A percentile compares a stretch with the other conserved stretches of the same genome.
phyloP scores from a whole-genome alignment of 352 stramenopile species.

The Phytophthora tentaculata region DNA sequence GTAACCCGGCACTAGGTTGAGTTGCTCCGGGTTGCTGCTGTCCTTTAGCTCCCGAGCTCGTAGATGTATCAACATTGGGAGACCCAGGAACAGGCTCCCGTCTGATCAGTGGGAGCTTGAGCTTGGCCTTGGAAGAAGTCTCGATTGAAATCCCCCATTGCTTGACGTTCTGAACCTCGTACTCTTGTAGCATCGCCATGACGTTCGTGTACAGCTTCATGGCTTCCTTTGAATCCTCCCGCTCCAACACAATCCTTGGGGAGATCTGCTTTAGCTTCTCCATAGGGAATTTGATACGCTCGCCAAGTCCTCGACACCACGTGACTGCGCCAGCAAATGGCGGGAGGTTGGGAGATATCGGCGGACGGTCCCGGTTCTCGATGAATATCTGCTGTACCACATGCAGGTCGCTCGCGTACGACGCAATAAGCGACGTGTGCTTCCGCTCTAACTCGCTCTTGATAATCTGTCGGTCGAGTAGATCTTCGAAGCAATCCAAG shows the following conservation, averaged over 20 bases:
- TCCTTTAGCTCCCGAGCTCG: slow-evolving; percentile 5
- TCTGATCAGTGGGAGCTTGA: slow-evolving; percentile 88
- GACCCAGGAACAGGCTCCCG: slow-evolving; percentile 43
- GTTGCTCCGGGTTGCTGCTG: slow-evolving; percentile 19
- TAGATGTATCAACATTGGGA: slow-evolving; percentile 11
- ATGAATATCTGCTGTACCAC: slow-evolving; percentile 91
- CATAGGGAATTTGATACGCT: slow-evolving; percentile 92
- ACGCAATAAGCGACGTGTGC: slow-evolving; percentile 78
- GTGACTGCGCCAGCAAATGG: slow-evolving; percentile 91
- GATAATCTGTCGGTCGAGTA: slow-evolving; percentile 85
- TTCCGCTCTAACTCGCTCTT: slow-evolving; percentile 92
- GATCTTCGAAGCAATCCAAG: slow-evolving; percentile 91
- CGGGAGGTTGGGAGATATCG: slow-evolving; percentile 89
- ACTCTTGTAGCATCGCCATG: slow-evolving; percentile 83
- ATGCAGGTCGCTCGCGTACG: slow-evolving; percentile 84
- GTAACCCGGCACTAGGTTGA: slow-evolving; percentile 21
- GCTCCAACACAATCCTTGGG: slow-evolving; percentile 80
- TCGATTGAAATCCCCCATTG: slow-evolving; percentile 85
- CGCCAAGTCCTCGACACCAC: slow-evolving; percentile 87
- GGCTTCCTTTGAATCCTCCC: slow-evolving; percentile 90
- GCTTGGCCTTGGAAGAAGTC: slow-evolving; percentile 81
- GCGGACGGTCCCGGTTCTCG: slow-evolving; percentile 84
- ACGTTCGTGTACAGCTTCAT: slow-evolving; percentile 92
- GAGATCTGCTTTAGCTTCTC: slow-evolving; percentile 85
- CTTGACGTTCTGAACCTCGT: slow-evolving; percentile 83